A percentile compares a stretch with the other conserved stretches of the same genome.
Conservation (phyloP, 129 eudicot genomes). For the Pseudognaphalium luteoalbum region DNA sequence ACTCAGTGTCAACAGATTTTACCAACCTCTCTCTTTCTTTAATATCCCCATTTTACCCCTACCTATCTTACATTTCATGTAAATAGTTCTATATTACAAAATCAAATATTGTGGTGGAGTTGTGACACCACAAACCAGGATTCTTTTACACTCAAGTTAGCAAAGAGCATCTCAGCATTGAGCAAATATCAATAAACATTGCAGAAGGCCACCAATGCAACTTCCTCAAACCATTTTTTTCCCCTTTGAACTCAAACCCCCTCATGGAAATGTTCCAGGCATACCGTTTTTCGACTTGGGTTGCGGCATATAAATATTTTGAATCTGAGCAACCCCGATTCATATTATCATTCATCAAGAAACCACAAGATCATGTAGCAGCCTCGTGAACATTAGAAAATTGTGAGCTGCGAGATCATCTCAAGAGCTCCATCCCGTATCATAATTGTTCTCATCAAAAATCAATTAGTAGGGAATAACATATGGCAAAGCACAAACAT, state of each 20-base stretch:
- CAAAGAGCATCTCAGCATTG: conserved; percentile 38
- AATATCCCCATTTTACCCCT: conserved; percentile 38
- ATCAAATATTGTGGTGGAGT: conserved; percentile 46
- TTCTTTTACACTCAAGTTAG: conserved; percentile 39
- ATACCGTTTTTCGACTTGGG: not conserved
- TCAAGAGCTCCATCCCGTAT: conserved; percentile 24
- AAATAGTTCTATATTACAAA: conserved; percentile 60
- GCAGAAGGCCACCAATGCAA: conserved; percentile 46
- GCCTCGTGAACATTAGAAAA: conserved; percentile 22
- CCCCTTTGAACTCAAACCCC: conserved; percentile 4
- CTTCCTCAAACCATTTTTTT: conserved; percentile 17
- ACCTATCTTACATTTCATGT: conserved; percentile 53
- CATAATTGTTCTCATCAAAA: conserved; percentile 23
- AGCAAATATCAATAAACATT: conserved; percentile 40
- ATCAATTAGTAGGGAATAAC: conserved; percentile 70
- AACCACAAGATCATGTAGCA: conserved; percentile 5
- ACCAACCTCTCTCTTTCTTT: conserved; percentile 27
- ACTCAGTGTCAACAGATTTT: conserved; percentile 21
- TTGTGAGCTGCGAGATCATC: conserved; percentile 18
- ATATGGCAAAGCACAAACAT: conserved; percentile 74
- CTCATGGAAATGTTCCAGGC: conserved; percentile 23
- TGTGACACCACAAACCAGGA: conserved; percentile 35
- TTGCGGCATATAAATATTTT: conserved; percentile 4
- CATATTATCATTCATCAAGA: conserved; percentile 10
- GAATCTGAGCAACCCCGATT: conserved; percentile 7